Base-by-base conservation (phyloP, 768 basidiomycete species). In the Lactarius hatsudake region DNA sequence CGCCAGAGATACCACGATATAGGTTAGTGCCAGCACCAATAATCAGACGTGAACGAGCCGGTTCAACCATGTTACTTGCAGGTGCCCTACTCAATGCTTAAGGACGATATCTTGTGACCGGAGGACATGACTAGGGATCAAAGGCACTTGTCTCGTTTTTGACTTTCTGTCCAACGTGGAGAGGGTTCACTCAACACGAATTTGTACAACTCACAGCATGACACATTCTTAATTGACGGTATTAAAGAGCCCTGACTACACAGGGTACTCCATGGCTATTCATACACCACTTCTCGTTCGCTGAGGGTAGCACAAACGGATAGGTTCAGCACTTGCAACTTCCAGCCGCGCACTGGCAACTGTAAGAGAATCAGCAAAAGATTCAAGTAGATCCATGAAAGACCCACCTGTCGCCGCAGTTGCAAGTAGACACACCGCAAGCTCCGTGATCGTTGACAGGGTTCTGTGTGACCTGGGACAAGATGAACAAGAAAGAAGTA, bases 1-100 rank as follows among this genome's bases (percentile, higher is more conserved):
- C 79, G 77, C 63, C 79, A 78, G 62, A 82, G 94, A 72, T 97
- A 98, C 75, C 74, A 79, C 66, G 88, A 89, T 40, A 76, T 92
- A 59, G 80, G 89, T 85, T 65, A 73, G 84, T 74, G 36, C 20
- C 26, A 32, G 26, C 23, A 26, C 55, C 48, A 20, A 20, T 55
- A 23, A 20, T 36, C 18, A 32, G 32, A 61, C 43, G 48, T 51
- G 61, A 30, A 54, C 23, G 28, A 28, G 5, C 34, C 5, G 10
- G 3, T 18, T 63, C n/a, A 28, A 53, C 28, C 6, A 40, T 10
- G 56, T 26, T 43, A 4, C 10, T 55, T 23, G 45, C 32, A 61
- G 61, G 63, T 34, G 63, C 40, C 15, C 53, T 43, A 51, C 38
- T 63, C 13, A 53, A 56, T 43, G 42, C 38, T 63, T 18, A 61